These are phyloP conservation scores for Tieghemostelium lacteum DNA, from an alignment of 78 protist genomes.

Conservation along the genomic window DNA sequence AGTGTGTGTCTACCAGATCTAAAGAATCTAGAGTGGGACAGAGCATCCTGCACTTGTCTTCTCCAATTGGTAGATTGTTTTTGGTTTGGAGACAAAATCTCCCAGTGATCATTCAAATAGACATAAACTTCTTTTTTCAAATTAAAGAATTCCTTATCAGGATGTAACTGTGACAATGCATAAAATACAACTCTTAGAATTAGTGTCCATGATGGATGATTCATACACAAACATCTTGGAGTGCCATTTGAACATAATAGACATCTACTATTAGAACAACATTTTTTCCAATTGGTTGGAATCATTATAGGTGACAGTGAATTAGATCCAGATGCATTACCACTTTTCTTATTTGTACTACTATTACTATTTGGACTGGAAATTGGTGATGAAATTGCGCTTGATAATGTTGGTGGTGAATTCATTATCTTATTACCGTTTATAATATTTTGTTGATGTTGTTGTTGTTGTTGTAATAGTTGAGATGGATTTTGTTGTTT, in stretches of 20 bases:
- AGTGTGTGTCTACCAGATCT: slow-evolving; percentile 74
- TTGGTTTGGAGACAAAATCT: slow-evolving; percentile 68
- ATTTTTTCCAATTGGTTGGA: slow-evolving; percentile 20
- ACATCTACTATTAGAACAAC: slow-evolving; percentile 44
- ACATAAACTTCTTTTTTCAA: slow-evolving; percentile 72
- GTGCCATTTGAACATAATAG: slow-evolving; percentile 51
- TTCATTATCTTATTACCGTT: background rate
- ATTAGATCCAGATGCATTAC: background rate
- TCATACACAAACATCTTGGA: slow-evolving; percentile 68
- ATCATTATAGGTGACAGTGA: background rate
- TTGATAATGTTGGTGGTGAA: background rate
- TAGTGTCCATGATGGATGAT: slow-evolving; percentile 76
- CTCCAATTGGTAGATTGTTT: slow-evolving; percentile 69
- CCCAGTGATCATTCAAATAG: slow-evolving; percentile 76
- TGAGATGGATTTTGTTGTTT: background rate
- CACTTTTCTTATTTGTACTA: background rate
- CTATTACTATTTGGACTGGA: background rate
- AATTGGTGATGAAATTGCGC: background rate
- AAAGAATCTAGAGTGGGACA: slow-evolving; percentile 67
- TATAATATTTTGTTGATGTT: background rate
- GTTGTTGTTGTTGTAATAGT: background rate
- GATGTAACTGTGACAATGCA: slow-evolving; percentile 30
- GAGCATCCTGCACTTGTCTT: slow-evolving; percentile 76
- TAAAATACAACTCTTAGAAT: slow-evolving; percentile 53
- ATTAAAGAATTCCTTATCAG: slow-evolving; percentile 67